Conservation (phyloP, 352 stramenopile species). For the Blastocystis sp. region DNA sequence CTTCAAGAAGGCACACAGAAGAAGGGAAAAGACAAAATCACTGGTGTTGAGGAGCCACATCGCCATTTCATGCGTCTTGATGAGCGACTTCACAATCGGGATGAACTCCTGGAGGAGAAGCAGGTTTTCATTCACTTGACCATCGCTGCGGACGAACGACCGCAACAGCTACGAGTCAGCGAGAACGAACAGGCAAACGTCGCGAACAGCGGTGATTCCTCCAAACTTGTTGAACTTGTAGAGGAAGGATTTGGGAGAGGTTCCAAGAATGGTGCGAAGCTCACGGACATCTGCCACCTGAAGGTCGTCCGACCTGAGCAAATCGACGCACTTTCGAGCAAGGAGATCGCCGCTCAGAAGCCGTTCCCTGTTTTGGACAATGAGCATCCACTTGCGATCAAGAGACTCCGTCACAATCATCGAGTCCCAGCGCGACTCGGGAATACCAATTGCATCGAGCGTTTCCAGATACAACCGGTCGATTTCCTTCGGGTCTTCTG, state of each 20-base stretch:
- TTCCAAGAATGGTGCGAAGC: background rate
- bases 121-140: background rate
- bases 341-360: constrained; percentile 16
- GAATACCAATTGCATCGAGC: constrained; percentile 28
- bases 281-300: constrained; percentile 26
- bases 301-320: background rate
- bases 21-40: constrained; percentile 34
- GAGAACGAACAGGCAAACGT: no score
- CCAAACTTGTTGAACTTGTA: constrained; percentile 1
- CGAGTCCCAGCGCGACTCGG: background rate
- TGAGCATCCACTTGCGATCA: constrained; percentile 25
- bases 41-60: constrained; percentile 2
- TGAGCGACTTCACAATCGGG: constrained; percentile 8
- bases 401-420: constrained; percentile 2
- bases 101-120: background rate
- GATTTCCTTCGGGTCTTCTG: background rate
- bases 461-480: constrained; percentile 21
- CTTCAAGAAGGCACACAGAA: constrained; percentile 23
- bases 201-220: background rate
- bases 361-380: background rate
- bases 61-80: constrained; percentile 24
- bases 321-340: constrained; percentile 18
- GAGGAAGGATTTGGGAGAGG: constrained; percentile 20
- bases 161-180: background rate
- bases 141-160: background rate